These are phyloP conservation scores for Huntiella decipiens DNA, from an alignment of 2,329 filamentous ascomycete species.

Conservation along the genomic window DNA sequence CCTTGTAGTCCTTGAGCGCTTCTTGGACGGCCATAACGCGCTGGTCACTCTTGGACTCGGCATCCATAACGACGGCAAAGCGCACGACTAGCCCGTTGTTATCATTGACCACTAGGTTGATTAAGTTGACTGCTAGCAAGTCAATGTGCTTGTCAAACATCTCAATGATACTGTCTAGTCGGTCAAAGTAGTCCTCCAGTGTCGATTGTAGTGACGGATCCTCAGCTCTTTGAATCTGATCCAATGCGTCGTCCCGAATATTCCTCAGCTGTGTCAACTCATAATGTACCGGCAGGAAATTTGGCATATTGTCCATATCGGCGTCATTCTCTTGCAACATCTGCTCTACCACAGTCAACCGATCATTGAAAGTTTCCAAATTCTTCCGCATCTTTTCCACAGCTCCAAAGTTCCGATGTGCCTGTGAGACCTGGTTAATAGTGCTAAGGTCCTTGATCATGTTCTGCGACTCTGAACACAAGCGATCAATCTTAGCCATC, in stretches of 20 bases:
- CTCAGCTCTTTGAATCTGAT: constrained; percentile 68
- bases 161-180: constrained; percentile 70
- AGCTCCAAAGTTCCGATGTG: constrained; percentile 88
- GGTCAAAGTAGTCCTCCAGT: constrained; percentile 73
- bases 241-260: constrained; percentile 89
- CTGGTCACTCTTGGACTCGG: constrained; percentile 91
- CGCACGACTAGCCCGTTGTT: constrained; percentile 82
- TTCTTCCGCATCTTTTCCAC: constrained; percentile 87
- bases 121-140: constrained; percentile 71
- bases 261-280: constrained; percentile 81
- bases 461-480: constrained; percentile 91
- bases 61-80: constrained; percentile 78
- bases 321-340: constrained; percentile 70
- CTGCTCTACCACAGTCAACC: constrained; percentile 54
- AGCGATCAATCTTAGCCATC: constrained; percentile 94
- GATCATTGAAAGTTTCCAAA: constrained; percentile 68
- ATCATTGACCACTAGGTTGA: constrained; percentile 67
- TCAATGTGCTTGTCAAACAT: constrained; percentile 95
- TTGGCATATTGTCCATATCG: constrained; percentile 78
- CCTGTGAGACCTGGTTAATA: constrained; percentile 80
- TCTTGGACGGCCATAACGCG: constrained; percentile 82
- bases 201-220: constrained; percentile 62
- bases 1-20: constrained; percentile 85
- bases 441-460: constrained; percentile 94
- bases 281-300: constrained; percentile 76